These are phyloP conservation scores for Trifolium subterraneum DNA, from an alignment of 306 rosid genomes.

Conservation along the genomic window DNA sequence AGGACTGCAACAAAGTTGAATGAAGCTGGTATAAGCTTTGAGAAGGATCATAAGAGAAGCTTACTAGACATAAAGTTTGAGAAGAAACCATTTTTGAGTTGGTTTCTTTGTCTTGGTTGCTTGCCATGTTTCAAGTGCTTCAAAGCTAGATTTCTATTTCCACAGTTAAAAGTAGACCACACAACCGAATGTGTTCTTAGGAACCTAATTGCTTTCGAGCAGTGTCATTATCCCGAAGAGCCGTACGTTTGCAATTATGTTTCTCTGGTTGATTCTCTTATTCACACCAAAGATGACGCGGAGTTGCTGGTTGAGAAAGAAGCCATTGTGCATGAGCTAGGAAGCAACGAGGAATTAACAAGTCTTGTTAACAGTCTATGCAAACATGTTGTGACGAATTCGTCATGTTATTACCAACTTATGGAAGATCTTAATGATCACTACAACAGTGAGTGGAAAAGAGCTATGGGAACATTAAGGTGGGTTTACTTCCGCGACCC, in stretches of 20 bases:
- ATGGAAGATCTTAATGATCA: conserved; percentile 41
- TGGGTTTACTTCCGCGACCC: conserved; percentile 62
- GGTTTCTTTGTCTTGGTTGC: conserved; percentile 48
- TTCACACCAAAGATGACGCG: conserved; percentile 54
- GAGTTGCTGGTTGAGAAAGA: conserved; percentile 54
- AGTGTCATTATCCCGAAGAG: conserved; percentile 52
- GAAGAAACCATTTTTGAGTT: conserved; percentile 33
- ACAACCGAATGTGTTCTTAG: conserved; percentile 52
- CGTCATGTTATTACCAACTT: conserved; percentile 38
- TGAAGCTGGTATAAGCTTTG: conserved; percentile 50
- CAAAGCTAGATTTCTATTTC: conserved; percentile 43
- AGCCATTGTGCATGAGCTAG: conserved; percentile 47
- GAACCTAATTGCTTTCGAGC: conserved; percentile 63
- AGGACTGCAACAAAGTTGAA: conserved; percentile 47
- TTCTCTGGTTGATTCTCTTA: conserved; percentile 49
- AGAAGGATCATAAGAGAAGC: conserved; percentile 8
- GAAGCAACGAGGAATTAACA: conserved; percentile 52
- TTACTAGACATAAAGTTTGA: conserved; percentile 42
- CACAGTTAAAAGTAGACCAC: conserved; percentile 40
- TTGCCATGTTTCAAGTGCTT: conserved; percentile 11
- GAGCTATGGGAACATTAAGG: conserved; percentile 47
- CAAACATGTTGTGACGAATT: conserved; percentile 44
- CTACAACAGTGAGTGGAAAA: conserved; percentile 51
- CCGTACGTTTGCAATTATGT: conserved; percentile 59
- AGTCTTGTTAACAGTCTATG: conserved; percentile 48